phyloP scores from a whole-genome alignment of 345 rosid genomes.

The Physaria fendleri region DNA sequence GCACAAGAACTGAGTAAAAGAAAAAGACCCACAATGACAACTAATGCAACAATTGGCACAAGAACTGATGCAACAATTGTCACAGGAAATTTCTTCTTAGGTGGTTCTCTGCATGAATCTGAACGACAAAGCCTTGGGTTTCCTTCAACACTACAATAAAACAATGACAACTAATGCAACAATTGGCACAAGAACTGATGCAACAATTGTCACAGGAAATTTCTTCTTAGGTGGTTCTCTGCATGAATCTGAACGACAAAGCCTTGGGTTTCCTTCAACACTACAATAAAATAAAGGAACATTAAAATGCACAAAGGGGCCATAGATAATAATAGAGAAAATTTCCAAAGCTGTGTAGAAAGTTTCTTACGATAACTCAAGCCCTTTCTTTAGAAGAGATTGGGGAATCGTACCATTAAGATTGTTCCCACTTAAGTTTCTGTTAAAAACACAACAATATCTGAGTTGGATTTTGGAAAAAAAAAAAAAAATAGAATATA shows the following conservation, averaged over 20 bases:
- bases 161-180: not conserved
- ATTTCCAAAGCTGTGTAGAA: not conserved
- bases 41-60: no score
- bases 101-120: not conserved
- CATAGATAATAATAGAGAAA: not conserved
- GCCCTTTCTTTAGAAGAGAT: constrained; percentile 6
- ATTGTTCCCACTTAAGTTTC: constrained; percentile 35
- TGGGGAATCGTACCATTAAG: constrained; percentile 41
- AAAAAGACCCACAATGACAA: not conserved
- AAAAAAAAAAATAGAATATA: not conserved
- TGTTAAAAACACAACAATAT: constrained; percentile 4
- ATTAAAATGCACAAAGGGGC: not conserved
- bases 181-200: constrained; percentile 1
- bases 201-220: not conserved
- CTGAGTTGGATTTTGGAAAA: not conserved
- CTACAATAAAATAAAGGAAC: not conserved
- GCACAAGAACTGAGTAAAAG: no score
- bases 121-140: constrained; percentile 14
- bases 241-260: constrained; percentile 1
- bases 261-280: constrained; percentile 8
- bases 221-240: not conserved
- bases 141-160: not conserved
- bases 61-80: constrained; percentile 15
- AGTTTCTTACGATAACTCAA: constrained; percentile 4
- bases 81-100: not conserved